phyloP scores from a whole-genome alignment of 371 early-diverging fungal genomes.

The Sporodiniella umbellata region DNA sequence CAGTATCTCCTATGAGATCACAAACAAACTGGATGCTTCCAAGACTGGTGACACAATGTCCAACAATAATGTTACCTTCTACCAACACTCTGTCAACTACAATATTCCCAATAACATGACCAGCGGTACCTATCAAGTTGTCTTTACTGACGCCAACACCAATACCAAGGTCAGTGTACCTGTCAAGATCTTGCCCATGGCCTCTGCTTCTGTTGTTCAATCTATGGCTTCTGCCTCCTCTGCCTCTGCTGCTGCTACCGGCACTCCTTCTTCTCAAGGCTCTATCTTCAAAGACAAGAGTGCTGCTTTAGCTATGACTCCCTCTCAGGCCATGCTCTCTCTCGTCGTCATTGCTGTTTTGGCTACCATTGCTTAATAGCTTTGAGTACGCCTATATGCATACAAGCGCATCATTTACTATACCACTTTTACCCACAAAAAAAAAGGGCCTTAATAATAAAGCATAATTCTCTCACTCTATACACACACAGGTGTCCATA shows the following conservation, averaged over 20 bases:
- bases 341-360: constrained; percentile 15
- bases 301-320: constrained; percentile 14
- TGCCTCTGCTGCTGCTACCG: constrained; percentile 6
- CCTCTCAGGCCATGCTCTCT: constrained; percentile 16
- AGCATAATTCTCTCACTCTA: too few relatives aligned
- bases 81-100: constrained; percentile 43
- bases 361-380: constrained; percentile 8
- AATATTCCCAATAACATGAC: constrained; percentile 33
- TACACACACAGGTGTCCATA: too few relatives aligned
- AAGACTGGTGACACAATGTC: constrained; percentile 26
- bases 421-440: too few relatives aligned
- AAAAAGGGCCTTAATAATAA: too few relatives aligned
- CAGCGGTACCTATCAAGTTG: constrained; percentile 42
- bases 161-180: constrained; percentile 32
- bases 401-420: neutral
- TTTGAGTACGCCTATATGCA: neutral
- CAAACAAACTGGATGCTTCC: constrained; percentile 30
- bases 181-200: constrained; percentile 38
- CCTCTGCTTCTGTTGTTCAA: constrained; percentile 17
- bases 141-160: constrained; percentile 33
- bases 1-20: constrained; percentile 15
- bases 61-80: constrained; percentile 31
- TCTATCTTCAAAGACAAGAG: constrained; percentile 8
- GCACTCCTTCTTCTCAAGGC: constrained; percentile 8
- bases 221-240: constrained; percentile 5